These are phyloP conservation scores for Ophiocordyceps robertsii DNA, from an alignment of 2,329 filamentous ascomycete genomes.

Conservation along the genomic window DNA sequence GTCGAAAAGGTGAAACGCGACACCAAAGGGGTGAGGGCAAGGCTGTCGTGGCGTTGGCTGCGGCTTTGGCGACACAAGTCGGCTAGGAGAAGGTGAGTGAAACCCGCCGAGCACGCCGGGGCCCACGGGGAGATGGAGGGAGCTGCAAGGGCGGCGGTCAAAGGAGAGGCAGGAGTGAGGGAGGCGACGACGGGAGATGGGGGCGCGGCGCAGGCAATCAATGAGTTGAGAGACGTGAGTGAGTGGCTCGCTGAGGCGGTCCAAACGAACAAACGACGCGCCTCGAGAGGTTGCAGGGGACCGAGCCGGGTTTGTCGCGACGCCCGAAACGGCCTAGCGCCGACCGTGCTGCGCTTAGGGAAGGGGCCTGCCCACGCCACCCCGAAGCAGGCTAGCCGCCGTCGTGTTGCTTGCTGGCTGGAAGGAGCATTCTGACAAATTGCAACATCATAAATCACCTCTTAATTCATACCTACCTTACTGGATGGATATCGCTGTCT, in stretches of 20 bases:
- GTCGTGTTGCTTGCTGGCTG: too few species aligned
- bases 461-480: too few species aligned
- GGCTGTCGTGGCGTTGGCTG: not conserved
- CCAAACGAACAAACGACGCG: not conserved
- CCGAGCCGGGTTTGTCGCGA: slow-evolving; percentile 11
- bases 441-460: too few species aligned
- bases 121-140: not conserved
- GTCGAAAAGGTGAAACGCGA: not conserved
- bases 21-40: not conserved
- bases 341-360: too few species aligned
- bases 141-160: not conserved
- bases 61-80: not conserved
- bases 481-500: too few species aligned
- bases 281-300: slow-evolving; percentile 2
- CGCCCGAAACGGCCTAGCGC: slow-evolving; percentile 15
- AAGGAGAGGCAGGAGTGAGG: not conserved
- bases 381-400: too few species aligned
- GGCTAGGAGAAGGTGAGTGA: not conserved
- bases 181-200: not conserved
- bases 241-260: not conserved
- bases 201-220: not conserved
- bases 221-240: not conserved
- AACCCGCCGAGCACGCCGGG: not conserved
- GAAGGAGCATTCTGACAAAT: too few species aligned
- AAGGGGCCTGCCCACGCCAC: not conserved